A percentile compares a stretch with the other conserved stretches of the same genome.
These are phyloP conservation scores for Tolypocladium guangdongense DNA, from an alignment of 2,329 filamentous ascomycete species.

Conservation along the genomic window DNA sequence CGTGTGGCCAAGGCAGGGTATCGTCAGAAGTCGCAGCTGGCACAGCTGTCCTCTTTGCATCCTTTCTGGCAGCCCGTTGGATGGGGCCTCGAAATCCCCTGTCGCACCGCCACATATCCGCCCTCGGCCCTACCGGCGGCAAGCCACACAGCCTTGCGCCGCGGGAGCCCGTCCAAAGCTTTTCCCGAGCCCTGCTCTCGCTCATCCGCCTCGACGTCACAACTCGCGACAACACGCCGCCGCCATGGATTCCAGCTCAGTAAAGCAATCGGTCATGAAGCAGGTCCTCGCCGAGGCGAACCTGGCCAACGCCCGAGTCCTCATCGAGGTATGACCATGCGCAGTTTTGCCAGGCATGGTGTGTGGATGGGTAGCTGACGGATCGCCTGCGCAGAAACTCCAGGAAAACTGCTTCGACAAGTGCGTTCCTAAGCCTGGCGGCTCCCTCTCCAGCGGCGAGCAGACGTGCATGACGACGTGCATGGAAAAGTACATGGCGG, in stretches of 20 bases:
- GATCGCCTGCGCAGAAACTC: slow-evolving; percentile 47
- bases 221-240: slow-evolving; percentile 10
- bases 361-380: not conserved
- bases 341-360: not conserved
- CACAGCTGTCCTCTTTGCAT: slow-evolving; percentile 13
- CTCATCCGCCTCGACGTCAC: slow-evolving; percentile 8
- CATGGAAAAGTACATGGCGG: slow-evolving; percentile 76
- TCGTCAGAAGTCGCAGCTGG: slow-evolving; percentile 2
- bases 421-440: slow-evolving; percentile 61
- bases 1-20: not conserved
- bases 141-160: slow-evolving; percentile 19
- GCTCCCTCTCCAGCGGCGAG: slow-evolving; percentile 56
- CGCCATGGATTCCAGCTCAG: slow-evolving; percentile 45
- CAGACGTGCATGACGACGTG: slow-evolving; percentile 61
- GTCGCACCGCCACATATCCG: slow-evolving; percentile 6
- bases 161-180: not conserved
- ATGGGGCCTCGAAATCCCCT: not conserved
- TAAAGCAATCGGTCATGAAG: slow-evolving; percentile 53
- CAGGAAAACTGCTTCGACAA: slow-evolving; percentile 73
- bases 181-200: not conserved
- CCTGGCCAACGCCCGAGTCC: slow-evolving; percentile 54
- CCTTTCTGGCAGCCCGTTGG: no score
- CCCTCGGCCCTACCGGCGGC: slow-evolving; percentile 8
- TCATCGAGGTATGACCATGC: slow-evolving; percentile 49
- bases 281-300: slow-evolving; percentile 54